These are phyloP conservation scores for Primulina tabacum DNA, from an alignment of 257 asterid genomes.

Conservation along the genomic window DNA sequence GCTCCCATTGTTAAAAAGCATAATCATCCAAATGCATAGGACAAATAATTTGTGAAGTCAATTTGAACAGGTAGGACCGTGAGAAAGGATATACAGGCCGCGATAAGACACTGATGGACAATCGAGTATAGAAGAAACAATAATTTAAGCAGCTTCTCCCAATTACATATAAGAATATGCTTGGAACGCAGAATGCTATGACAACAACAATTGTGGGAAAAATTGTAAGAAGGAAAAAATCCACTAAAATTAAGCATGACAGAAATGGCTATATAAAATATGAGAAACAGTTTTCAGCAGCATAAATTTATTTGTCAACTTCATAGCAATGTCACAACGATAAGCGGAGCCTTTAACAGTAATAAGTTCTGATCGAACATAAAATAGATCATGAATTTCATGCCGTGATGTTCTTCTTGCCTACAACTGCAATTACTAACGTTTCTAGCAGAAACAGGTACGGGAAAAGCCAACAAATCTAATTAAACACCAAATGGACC, in stretches of 20 bases:
- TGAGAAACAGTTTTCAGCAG: background rate
- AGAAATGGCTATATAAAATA: background rate
- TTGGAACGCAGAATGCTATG: background rate
- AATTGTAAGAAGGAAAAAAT: too few relatives aligned
- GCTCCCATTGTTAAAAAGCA: conserved; percentile 15
- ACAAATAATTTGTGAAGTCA: conserved; percentile 4
- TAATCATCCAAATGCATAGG: conserved; percentile 13
- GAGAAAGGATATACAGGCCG: conserved; percentile 9
- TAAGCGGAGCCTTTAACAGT: background rate
- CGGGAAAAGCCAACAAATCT: background rate
- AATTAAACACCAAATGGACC: conserved; percentile 1
- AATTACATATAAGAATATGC: background rate
- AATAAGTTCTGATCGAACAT: background rate
- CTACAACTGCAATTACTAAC: background rate
- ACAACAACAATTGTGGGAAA: background rate
- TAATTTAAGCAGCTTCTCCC: background rate
- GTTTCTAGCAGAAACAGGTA: conserved; percentile 9
- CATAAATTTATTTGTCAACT: background rate
- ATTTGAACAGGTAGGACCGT: conserved; percentile 3
- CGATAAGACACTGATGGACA: background rate
- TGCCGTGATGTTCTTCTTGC: conserved; percentile 2
- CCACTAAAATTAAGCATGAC: background rate
- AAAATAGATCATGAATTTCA: conserved; percentile 10
- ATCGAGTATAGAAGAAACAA: background rate
- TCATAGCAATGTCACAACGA: background rate